Evolutionary conservation across 2,329 filamentous ascomycete genomes (phyloP), one percentile per base, ranked within the genome.

Genomic region (Trichoderma cornu-damae): DNA sequence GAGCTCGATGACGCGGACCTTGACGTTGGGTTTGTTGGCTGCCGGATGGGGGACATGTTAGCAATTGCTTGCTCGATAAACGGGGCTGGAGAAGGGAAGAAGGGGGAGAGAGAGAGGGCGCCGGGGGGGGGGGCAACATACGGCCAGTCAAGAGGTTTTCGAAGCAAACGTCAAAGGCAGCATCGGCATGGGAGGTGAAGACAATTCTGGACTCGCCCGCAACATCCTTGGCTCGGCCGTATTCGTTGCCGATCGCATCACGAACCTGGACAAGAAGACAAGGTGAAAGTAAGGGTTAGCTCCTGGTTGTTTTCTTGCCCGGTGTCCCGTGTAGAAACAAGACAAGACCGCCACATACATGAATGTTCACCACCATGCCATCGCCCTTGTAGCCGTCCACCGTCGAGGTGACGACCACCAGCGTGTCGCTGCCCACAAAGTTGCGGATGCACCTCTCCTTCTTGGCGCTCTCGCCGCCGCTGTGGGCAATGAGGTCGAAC

Each of bases 161-260:
- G 70, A 96, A 96, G 81, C 93, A 99, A 52, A 99, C 90, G 69
- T 97, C 93, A 69, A 99, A 96, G 8, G 90, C 89, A 32, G 90
- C 89, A 74, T 97, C 92, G 51, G 87, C 86, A 71, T 94, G 89
- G 35, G 92, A 90, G 47, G 93, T 97, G 73, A 99, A 99, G 50
- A 93, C 90, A 72, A 91, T 92, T 70, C 93, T 85, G 73, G 89
- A 88, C 77, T 96, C 92, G 73, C 94, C 94, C 14, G 86, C 88
- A 60, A 97, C 85, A 69, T 99, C 92, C 75, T 88, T 93, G 53
- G 94, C 90, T 61, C 85, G 84, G 70, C 89, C 91, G 75, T 97
- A 96, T 74, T 97, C 91, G 76, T 99, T 99, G 70, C 92, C 93
- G 66, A 96, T 84, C 14, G 91, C 87, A 76, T 99, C 94, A 73